Evolutionary conservation across 176 grass and related monocot species (phyloP).

Genomic region (Sorghum bicolor): DNA sequence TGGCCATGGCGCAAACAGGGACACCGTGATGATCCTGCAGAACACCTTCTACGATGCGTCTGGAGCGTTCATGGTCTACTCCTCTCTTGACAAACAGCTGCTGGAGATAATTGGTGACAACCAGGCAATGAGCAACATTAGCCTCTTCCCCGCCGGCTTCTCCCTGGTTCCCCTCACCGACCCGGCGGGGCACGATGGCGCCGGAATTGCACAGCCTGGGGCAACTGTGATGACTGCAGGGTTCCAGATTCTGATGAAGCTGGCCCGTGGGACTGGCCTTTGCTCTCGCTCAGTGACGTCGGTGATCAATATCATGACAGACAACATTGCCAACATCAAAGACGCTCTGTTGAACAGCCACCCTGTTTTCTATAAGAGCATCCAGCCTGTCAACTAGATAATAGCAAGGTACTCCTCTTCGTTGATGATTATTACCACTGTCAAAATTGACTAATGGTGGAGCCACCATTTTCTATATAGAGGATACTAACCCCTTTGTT

Average conservation of each 20-base stretch:
- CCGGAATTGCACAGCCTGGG: background rate
- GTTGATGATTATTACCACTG: background rate
- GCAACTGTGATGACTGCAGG: slow-evolving; percentile 50
- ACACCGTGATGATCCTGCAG: slow-evolving; percentile 55
- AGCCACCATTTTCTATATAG: background rate
- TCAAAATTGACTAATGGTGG: background rate
- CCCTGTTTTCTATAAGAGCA: background rate
- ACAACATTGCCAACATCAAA: slow-evolving; percentile 34
- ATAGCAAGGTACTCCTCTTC: slow-evolving; percentile 10
- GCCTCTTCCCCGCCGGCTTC: slow-evolving; percentile 47
- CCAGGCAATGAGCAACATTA: background rate
- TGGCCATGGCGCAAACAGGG: background rate
- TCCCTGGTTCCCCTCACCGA: slow-evolving; percentile 15
- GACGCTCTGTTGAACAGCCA: slow-evolving; percentile 11
- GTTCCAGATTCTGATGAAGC: slow-evolving; percentile 58
- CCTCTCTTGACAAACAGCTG: slow-evolving; percentile 28
- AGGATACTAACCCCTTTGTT: background rate
- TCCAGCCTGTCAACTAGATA: background rate
- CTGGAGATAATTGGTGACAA: background rate
- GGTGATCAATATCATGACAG: slow-evolving; percentile 20
- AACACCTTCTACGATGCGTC: slow-evolving; percentile 43
- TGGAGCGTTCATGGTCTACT: slow-evolving; percentile 57
- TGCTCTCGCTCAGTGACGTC: slow-evolving; percentile 5
- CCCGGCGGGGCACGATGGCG: background rate
- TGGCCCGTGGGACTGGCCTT: slow-evolving; percentile 22